Conservation (phyloP, 169 alveolate species). For the Theileria luwenshuni region DNA sequence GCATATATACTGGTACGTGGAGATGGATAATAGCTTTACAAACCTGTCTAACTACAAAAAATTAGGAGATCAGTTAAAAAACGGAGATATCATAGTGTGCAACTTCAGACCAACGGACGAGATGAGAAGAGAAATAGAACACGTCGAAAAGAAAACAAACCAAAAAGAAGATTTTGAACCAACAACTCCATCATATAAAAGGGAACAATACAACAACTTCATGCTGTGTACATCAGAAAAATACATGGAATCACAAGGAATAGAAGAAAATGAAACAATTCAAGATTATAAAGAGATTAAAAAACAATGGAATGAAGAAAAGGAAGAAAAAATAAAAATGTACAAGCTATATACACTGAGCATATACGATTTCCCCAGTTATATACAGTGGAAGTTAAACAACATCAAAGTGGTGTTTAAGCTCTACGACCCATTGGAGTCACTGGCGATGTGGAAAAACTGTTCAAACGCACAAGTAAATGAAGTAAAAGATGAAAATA, state of each 20-base stretch:
- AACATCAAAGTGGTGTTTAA: conserved; percentile 42
- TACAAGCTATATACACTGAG: conserved; percentile 31
- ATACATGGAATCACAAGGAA: neutral
- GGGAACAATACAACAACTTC: neutral
- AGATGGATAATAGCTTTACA: conserved; percentile 38
- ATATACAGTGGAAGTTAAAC: conserved; percentile 51
- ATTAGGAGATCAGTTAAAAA: conserved; percentile 31
- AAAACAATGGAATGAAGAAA: neutral
- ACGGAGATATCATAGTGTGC: conserved; percentile 58
- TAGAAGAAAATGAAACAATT: conserved; percentile 1
- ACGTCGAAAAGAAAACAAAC: conserved; percentile 32
- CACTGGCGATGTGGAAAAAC: conserved; percentile 53
- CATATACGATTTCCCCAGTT: conserved; percentile 65
- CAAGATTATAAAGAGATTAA: conserved; percentile 1
- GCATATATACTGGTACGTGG: conserved; percentile 62
- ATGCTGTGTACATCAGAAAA: conserved; percentile 19
- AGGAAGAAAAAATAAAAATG: conserved; percentile 8
- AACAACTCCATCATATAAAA: conserved; percentile 35
- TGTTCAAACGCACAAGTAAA: conserved; percentile 31
- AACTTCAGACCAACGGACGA: conserved; percentile 66
- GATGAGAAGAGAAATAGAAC: conserved; percentile 48
- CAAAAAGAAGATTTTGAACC: conserved; percentile 63
- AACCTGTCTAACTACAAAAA: conserved; percentile 36
- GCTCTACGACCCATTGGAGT: conserved; percentile 51
- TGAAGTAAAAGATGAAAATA: neutral